Evolutionary conservation across 2,329 filamentous ascomycete species (phyloP).

Genomic region (Fusarium temperatum): DNA sequence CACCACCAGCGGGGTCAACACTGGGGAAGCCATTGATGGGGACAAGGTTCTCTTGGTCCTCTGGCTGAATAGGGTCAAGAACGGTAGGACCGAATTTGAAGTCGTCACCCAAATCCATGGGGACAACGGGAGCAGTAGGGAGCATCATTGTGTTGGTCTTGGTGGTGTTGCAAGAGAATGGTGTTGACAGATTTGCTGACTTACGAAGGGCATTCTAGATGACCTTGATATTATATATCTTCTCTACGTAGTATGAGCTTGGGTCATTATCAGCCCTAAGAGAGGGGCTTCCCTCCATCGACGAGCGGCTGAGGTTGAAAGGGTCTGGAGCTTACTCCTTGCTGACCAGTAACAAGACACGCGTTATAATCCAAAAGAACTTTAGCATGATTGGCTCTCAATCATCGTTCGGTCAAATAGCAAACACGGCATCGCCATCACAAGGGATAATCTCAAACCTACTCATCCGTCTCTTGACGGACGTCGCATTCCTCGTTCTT

Average conservation of each 20-base stretch:
- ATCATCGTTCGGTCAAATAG: fast-evolving
- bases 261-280: not conserved
- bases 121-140: constrained; percentile 18
- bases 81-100: constrained; percentile 30
- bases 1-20: not conserved
- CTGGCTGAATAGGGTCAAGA: constrained; percentile 21
- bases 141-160: not conserved
- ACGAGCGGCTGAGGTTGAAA: not conserved
- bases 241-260: not conserved
- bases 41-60: not conserved
- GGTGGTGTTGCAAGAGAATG: not conserved
- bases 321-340: not conserved
- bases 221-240: not conserved
- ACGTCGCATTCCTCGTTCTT: not conserved
- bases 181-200: not conserved
- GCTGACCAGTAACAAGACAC: not conserved
- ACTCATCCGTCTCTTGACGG: not conserved
- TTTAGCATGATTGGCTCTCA: not conserved
- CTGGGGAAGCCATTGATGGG: constrained; percentile 9
- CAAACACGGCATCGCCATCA: not conserved
- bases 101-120: constrained; percentile 19
- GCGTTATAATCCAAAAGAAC: not conserved
- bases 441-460: not conserved
- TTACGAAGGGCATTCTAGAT: not conserved
- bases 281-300: not conserved